Conservation (phyloP, 2,329 filamentous ascomycete species). For the Alternaria sp. region DNA sequence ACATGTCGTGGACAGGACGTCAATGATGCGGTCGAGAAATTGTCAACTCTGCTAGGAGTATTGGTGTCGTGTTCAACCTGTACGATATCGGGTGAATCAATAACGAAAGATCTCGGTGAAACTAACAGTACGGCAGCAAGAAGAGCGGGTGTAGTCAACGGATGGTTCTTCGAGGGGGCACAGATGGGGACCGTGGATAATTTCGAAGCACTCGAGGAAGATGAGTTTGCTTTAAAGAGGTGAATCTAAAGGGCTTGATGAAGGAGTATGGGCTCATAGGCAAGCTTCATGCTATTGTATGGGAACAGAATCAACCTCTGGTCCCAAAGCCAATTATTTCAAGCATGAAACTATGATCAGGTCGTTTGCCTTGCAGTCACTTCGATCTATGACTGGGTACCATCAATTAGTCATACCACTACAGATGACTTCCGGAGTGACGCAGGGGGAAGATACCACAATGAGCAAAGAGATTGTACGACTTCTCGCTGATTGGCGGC, state of each 20-base stretch:
- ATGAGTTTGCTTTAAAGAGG: neutral
- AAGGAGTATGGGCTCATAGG: fast-evolving
- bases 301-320: no score
- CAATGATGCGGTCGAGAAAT: neutral
- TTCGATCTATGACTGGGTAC: fast-evolving
- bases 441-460: neutral
- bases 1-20: neutral
- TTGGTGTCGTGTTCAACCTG: neutral
- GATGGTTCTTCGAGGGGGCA: fast-evolving
- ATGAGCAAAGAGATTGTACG: neutral
- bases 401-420: neutral
- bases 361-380: neutral
- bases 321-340: no score
- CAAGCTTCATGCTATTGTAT: no score
- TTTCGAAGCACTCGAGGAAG: fast-evolving
- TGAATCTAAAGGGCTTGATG: neutral
- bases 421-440: neutral
- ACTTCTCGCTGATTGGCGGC: neutral
- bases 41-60: neutral
- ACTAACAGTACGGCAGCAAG: neutral
- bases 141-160: fast-evolving
- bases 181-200: fast-evolving
- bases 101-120: neutral
- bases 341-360: fast-evolving
- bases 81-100: fast-evolving